A percentile compares a stretch with the other conserved stretches of the same genome.
Conservation (phyloP, 2,329 filamentous ascomycete species). For the Alternaria sp. region DNA sequence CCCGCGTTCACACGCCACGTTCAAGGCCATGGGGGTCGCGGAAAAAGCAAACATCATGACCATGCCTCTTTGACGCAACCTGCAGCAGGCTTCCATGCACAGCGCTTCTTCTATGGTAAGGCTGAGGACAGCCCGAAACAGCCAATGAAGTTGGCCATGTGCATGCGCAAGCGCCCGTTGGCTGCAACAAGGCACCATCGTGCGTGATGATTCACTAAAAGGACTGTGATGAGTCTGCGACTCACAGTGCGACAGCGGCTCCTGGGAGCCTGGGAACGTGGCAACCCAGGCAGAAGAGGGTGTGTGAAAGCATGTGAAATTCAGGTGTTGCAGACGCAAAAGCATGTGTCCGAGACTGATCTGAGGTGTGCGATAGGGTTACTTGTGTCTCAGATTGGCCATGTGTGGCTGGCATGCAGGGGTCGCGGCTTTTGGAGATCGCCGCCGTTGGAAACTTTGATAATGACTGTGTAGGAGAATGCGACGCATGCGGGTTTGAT, state of each 20-base stretch:
- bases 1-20: conserved; percentile 9
- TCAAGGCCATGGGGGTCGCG: neutral
- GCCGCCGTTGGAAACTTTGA: conserved; percentile 9
- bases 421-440: conserved; percentile 15
- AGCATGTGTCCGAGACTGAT: conserved; percentile 13
- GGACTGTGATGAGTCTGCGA: conserved; percentile 15
- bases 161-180: conserved; percentile 17
- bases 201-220: conserved; percentile 3
- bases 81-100: conserved; percentile 13
- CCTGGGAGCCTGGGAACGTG: conserved; percentile 2
- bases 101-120: conserved; percentile 11
- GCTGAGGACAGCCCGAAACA: conserved; percentile 10
- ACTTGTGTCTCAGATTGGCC: conserved; percentile 33
- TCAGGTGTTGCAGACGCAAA: conserved; percentile 9
- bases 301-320: conserved; percentile 15
- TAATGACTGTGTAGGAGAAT: neutral
- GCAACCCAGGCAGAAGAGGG: conserved; percentile 3
- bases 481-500: conserved; percentile 4
- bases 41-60: conserved; percentile 2
- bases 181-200: neutral
- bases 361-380: conserved; percentile 23
- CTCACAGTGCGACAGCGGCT: conserved; percentile 15
- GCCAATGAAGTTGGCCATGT: conserved; percentile 10
- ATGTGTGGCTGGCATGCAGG: conserved; percentile 32
- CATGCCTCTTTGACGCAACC: conserved; percentile 6